Conservation (phyloP, 805 yeast species). For the Ogataea polymorpha region DNA sequence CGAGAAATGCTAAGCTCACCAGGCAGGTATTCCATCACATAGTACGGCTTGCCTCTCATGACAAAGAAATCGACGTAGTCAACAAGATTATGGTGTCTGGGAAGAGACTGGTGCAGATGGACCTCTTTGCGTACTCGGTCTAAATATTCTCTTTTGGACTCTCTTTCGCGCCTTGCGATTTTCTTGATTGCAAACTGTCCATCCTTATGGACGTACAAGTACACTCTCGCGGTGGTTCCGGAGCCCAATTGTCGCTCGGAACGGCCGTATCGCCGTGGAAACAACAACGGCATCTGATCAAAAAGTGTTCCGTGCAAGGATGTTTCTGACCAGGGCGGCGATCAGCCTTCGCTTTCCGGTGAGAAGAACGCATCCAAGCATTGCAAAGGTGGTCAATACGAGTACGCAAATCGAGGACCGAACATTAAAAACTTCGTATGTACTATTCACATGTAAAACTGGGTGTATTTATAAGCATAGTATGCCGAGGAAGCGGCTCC, state of each 20-base stretch:
- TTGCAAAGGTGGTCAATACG: too few species aligned
- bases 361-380: too few species aligned
- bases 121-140: constrained; percentile 39
- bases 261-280: constrained; percentile 20
- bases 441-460: constrained; percentile 46
- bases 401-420: not conserved
- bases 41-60: constrained; percentile 22
- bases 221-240: constrained; percentile 19
- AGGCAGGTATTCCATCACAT: constrained; percentile 37
- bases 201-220: constrained; percentile 7
- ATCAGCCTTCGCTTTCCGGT: too few species aligned
- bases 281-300: constrained; percentile 13
- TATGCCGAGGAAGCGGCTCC: constrained; percentile 66
- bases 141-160: constrained; percentile 38
- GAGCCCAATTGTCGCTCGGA: constrained; percentile 9
- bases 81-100: constrained; percentile 37
- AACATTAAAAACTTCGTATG: not conserved
- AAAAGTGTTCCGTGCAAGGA: constrained; percentile 43
- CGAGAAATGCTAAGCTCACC: constrained; percentile 19
- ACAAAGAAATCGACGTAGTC: constrained; percentile 32
- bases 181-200: constrained; percentile 42
- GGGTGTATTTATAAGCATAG: constrained; percentile 71
- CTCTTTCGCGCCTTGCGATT: constrained; percentile 40
- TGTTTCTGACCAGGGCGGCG: constrained; percentile 28
- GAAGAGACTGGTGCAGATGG: constrained; percentile 23